These are phyloP conservation scores for Zygoascus biomembranicola DNA, from an alignment of 805 yeast genomes.

Conservation along the genomic window DNA sequence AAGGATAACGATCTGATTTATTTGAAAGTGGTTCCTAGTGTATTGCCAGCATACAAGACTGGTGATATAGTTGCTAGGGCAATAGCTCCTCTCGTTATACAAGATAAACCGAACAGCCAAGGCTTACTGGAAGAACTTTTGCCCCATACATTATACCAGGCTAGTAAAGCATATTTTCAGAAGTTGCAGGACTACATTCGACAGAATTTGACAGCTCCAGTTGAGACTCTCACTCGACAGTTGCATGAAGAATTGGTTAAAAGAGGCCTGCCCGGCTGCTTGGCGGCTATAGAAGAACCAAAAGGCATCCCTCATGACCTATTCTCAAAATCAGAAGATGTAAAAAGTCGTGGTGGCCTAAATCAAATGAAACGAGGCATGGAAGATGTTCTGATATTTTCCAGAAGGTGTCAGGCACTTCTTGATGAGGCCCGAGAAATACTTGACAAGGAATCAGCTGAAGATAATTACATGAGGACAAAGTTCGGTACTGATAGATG, in stretches of 20 bases:
- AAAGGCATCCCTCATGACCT: constrained; percentile 51
- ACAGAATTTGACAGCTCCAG: constrained; percentile 32
- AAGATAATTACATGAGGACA: constrained; percentile 45
- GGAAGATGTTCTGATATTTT: constrained; percentile 38
- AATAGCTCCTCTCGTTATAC: constrained; percentile 31
- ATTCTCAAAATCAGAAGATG: constrained; percentile 45
- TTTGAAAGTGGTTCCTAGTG: constrained; percentile 51
- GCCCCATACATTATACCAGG: constrained; percentile 59
- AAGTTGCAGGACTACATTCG: constrained; percentile 48
- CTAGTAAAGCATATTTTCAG: constrained; percentile 60
- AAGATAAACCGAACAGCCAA: constrained; percentile 25
- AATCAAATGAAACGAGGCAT: constrained; percentile 35
- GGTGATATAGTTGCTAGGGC: constrained; percentile 53
- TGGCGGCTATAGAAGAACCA: constrained; percentile 53
- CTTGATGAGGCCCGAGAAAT: constrained; percentile 40
- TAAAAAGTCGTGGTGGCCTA: constrained; percentile 47
- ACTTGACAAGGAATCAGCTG: constrained; percentile 43
- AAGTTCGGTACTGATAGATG: constrained; percentile 48
- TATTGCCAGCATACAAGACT: constrained; percentile 32
- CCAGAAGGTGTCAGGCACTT: constrained; percentile 34
- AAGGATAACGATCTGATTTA: constrained; percentile 78
- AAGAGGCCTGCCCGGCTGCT: constrained; percentile 49
- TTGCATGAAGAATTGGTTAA: constrained; percentile 31
- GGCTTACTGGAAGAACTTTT: constrained; percentile 51
- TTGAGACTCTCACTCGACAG: constrained; percentile 20